Conservation (phyloP, 768 basidiomycete species). For the Pulveroboletus frians region DNA sequence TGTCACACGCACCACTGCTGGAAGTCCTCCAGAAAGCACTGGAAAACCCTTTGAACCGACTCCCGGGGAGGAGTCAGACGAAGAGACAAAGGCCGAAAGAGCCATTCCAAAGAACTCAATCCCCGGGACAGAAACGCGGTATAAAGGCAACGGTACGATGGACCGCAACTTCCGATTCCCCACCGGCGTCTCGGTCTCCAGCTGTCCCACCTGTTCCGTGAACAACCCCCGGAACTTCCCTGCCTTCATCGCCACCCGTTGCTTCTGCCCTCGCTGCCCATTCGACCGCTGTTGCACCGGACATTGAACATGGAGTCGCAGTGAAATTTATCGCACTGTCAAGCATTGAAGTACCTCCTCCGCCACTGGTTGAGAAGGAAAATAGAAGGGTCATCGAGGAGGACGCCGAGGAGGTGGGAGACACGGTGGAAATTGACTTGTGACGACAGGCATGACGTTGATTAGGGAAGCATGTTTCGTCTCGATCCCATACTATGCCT, state of each 20-base stretch:
- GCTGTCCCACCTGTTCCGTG: conserved; percentile 5
- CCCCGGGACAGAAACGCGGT: conserved; percentile 16
- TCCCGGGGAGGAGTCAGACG: conserved; percentile 41
- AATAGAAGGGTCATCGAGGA: conserved; percentile 38
- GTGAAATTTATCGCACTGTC: conserved; percentile 50
- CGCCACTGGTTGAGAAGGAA: conserved; percentile 76
- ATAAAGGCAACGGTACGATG: conserved; percentile 69
- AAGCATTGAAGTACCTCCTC: conserved; percentile 72
- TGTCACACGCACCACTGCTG: conserved; percentile 39
- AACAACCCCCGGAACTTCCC: conserved; percentile 25
- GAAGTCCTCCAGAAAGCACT: conserved; percentile 37
- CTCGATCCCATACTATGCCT: background rate
- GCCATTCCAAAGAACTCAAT: conserved; percentile 20
- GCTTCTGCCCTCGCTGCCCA: conserved; percentile 21
- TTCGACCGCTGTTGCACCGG: background rate
- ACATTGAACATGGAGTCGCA: conserved; percentile 7
- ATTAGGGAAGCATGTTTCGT: background rate
- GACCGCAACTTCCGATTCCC: conserved; percentile 73
- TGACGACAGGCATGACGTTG: conserved; percentile 28
- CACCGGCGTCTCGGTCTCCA: conserved; percentile 27
- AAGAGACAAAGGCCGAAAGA: conserved; percentile 32
- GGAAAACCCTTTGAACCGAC: conserved; percentile 45
- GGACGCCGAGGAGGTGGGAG: conserved; percentile 69
- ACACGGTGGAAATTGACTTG: conserved; percentile 68
- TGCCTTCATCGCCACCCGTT: conserved; percentile 22